phyloP scores from a whole-genome alignment of 257 asterid genomes.

The Echites panduratus region DNA sequence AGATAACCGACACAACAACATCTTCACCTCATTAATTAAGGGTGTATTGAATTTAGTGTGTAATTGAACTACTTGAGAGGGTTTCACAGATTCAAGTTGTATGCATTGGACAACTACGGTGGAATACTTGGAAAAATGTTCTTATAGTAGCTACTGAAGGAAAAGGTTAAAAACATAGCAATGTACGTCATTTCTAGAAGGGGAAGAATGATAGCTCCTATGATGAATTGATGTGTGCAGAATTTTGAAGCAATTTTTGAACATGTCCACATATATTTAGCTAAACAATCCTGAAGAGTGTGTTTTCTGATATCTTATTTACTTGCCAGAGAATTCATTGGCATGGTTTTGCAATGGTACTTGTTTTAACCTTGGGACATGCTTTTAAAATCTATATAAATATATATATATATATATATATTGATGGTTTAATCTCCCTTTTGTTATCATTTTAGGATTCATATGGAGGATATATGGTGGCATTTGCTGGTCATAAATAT shows the following conservation, averaged over 20 bases:
- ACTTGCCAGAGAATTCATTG: background rate
- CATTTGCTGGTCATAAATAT: constrained; percentile 87
- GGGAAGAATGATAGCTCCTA: background rate
- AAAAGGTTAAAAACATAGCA: background rate
- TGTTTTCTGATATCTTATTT: background rate
- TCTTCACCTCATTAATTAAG: background rate
- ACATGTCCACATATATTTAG: background rate
- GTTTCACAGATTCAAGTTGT: background rate
- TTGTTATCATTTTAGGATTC: constrained; percentile 40
- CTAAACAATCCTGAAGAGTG: background rate
- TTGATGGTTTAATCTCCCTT: background rate
- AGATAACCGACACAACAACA: too few species aligned
- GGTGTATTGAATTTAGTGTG: background rate
- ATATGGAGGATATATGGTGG: constrained; percentile 95
- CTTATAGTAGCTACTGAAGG: background rate
- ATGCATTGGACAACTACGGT: background rate
- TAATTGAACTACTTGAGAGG: background rate
- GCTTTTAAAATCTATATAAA: too few species aligned
- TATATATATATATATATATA: background rate
- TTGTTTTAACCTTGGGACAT: background rate
- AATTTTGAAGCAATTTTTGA: background rate
- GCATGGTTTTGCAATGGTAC: background rate
- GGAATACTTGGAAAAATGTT: background rate
- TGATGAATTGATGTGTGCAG: background rate
- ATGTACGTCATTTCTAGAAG: background rate